Base-by-base conservation (phyloP, 768 basidiomycete genomes). In the Rhodotorula diobovata region DNA sequence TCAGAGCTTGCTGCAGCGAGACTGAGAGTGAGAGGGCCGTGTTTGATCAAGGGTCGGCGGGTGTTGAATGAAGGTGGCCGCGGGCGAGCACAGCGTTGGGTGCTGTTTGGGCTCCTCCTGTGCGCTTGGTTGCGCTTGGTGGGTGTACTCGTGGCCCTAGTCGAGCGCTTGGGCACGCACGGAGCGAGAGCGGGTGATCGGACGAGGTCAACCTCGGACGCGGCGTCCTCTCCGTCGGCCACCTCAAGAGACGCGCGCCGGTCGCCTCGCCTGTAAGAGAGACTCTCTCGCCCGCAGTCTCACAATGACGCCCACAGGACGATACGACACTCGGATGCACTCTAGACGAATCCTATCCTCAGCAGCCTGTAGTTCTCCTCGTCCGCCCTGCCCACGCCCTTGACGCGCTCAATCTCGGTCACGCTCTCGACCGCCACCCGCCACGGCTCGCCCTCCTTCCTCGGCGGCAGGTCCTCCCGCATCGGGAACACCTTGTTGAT, bases 331-430 rank as follows among this genome's bases (percentile, higher is more conserved):
- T 46, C 34, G 6, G 16, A 53, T 53, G 51, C 51, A 53, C n/a
- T 15, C 51, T 30, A 34, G 5, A 21, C 30, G 1, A 34, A 91
- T n/a, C 86, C 87, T 79, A 91, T 88, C 81, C 85, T 84, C 77
- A 86, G 90, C 67, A 89, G 77, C 74, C 79, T 83, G 77, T 91
- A 93, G 37, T 85, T 86, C 68, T 83, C 83, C 81, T 91, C 75
- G 50, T 76, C 75, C 2, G 59, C 54, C 50, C 75, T 35, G 14
- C 75, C 75, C 9, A 76, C 75, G 12, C 75, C 75, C 25, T 82
- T 82, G 65, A 83, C 81, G 67, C 84, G 84, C 55, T 80, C 83
- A 39, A 88, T 76, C 35, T 83, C 83, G 70, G 85, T 83, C 67
- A 80, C 77, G 51, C 82, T 78, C 68, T 87, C 73, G 34, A 90